phyloP scores from a whole-genome alignment of 495 filamentous ascomycete genomes.

The Margaritispora aquatica region DNA sequence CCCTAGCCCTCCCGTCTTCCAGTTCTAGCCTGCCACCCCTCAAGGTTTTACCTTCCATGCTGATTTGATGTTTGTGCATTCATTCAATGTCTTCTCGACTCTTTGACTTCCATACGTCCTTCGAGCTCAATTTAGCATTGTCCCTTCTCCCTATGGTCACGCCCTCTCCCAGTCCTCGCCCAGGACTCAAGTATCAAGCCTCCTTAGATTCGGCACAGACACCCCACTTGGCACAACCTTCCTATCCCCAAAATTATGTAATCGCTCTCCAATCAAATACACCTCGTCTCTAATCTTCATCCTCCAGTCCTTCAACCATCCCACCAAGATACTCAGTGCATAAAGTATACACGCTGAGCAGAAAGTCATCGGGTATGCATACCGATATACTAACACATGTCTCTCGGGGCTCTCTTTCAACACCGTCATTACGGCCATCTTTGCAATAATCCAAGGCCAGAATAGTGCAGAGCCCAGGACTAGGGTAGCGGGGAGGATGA shows the following conservation, averaged over 20 bases:
- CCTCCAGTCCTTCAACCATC: constrained; percentile 69
- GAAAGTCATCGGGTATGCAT: constrained; percentile 53
- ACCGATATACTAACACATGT: constrained; percentile 57
- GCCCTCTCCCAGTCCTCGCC: background rate
- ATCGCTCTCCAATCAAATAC: constrained; percentile 86
- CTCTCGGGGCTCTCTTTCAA: constrained; percentile 32
- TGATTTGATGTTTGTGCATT: background rate
- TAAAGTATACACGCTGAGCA: constrained; percentile 28
- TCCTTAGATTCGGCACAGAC: background rate
- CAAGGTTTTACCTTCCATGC: background rate
- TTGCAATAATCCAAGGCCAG: constrained; percentile 15
- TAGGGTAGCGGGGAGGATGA: constrained; percentile 66
- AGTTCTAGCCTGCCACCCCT: background rate
- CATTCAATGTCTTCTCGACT: background rate
- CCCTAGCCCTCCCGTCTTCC: too few species aligned
- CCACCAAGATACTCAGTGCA: constrained; percentile 43
- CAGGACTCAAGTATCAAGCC: background rate
- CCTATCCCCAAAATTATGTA: constrained; percentile 35
- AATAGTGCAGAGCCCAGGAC: constrained; percentile 52
- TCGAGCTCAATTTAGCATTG: too few species aligned
- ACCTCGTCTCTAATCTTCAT: constrained; percentile 86
- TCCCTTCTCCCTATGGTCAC: background rate
- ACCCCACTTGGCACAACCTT: constrained; percentile 10
- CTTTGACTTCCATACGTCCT: too few species aligned
- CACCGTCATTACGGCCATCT: constrained; percentile 26